Evolutionary conservation across 1,284 basidiomycete species (phyloP), one percentile per base, ranked within the genome.

Genomic region (Agroathelia rolfsii): DNA sequence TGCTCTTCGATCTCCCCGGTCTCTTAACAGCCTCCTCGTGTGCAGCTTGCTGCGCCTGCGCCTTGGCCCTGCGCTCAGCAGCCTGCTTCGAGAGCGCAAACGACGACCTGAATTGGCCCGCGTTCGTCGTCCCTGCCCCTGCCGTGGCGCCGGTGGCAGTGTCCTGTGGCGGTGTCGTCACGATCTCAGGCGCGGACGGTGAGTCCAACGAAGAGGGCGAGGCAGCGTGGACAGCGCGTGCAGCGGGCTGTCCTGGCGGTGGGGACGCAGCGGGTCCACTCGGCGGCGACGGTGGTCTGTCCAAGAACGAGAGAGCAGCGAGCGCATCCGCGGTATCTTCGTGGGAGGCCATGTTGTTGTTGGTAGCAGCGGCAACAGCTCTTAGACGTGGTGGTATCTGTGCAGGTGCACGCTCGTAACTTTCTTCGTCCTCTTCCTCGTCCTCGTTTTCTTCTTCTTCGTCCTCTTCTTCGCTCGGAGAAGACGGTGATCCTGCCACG

Each of bases 51-150:
- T 87, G 80, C 13, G 82, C 84, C 48, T 89, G 77, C 9, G 70
- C 67, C 52, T 81, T 84, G 8, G 83, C 81, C 46, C 86, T 84
- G 32, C 89, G 70, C 49, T 93, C 77, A 14, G 74, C 72, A 14
- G 85, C 88, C 41, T 79, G 73, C 48, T 72, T 81, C 10, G 83
- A 84, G 0, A 79, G 81, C 0, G 86, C 82, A 47, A 93, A 93
- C 3, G 88, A 89, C 1, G 86, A 89, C 29, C 72, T 71, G 50
- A 67, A 76, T 44, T 67, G 66, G 1, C 53, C 41, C 14, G 28
- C 40, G 11, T 43, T 48, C 19, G 54, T 52, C 10, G 47, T 46
- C n/a, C 28, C 41, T 5, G 45, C 24, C 16, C 32, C 21, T 3
- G 42, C 22, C 11, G 39, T 24, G 11, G 32, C 30, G 11, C 49